phyloP scores from a whole-genome alignment of 257 asterid species.

The Galeopsis tetrahit region DNA sequence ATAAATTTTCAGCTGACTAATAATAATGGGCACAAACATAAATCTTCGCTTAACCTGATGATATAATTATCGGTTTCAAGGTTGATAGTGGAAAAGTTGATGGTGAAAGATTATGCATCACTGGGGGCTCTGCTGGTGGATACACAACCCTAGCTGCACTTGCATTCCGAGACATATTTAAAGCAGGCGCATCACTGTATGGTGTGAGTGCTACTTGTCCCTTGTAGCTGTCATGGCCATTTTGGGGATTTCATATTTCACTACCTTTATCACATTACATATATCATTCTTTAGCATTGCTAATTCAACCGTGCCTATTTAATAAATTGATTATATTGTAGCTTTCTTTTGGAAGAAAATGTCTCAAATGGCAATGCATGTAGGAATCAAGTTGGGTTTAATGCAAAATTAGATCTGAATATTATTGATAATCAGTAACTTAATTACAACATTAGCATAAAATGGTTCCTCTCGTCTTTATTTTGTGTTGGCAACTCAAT shows the following conservation, averaged over 20 bases:
- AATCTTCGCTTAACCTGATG: constrained; percentile 16
- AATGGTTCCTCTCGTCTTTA: no score
- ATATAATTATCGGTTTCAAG: constrained; percentile 45
- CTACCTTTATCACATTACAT: neutral
- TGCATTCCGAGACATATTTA: constrained; percentile 81
- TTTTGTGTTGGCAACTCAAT: neutral
- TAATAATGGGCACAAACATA: constrained; percentile 14
- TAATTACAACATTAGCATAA: no score
- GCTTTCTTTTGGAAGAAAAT: constrained; percentile 14
- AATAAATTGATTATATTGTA: constrained; percentile 12
- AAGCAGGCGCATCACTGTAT: constrained; percentile 93
- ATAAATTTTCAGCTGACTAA: neutral
- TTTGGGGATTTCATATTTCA: neutral
- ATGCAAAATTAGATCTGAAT: neutral
- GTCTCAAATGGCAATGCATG: neutral
- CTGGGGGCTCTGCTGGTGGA: constrained; percentile 99
- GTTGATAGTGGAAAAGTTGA: constrained; percentile 88
- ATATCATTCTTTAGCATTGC: neutral
- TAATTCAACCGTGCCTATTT: neutral
- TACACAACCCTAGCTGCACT: constrained; percentile 96
- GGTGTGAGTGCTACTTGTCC: constrained; percentile 70
- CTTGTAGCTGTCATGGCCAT: neutral
- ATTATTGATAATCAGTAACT: neutral
- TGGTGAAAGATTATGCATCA: constrained; percentile 79
- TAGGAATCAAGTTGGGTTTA: neutral